These are phyloP conservation scores for Hyaloscypha finlandica DNA, from an alignment of 495 filamentous ascomycete species.

Conservation along the genomic window DNA sequence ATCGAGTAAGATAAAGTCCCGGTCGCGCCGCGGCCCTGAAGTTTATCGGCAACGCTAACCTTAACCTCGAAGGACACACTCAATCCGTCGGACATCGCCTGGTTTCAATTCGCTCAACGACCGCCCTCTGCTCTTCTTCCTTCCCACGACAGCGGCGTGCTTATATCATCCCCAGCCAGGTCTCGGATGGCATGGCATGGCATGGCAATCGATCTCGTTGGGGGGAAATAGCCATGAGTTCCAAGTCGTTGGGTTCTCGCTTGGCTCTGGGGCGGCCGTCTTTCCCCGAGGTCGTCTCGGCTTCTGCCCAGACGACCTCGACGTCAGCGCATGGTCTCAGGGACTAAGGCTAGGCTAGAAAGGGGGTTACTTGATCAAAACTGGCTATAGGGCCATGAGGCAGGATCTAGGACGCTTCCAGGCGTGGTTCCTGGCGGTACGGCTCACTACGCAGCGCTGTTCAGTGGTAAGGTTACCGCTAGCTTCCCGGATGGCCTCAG, in stretches of 20 bases:
- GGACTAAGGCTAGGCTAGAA: background rate
- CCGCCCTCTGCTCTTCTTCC: background rate
- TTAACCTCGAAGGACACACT: background rate
- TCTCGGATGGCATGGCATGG: background rate
- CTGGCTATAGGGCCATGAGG: slow-evolving; percentile 1
- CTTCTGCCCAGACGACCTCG: background rate
- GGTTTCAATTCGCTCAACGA: slow-evolving; percentile 4
- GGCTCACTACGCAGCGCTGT: background rate
- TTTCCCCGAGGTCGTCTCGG: background rate
- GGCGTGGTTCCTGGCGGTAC: background rate
- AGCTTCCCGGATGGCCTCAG: background rate
- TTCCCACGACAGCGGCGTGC: background rate
- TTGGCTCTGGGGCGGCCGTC: background rate
- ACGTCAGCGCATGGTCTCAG: background rate
- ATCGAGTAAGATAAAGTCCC: background rate
- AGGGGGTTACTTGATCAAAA: slow-evolving; percentile 20
- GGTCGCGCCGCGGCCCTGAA: slow-evolving; percentile 1
- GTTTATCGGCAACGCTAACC: slow-evolving; percentile 3
- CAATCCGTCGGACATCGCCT: slow-evolving; percentile 14
- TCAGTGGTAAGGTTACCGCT: background rate
- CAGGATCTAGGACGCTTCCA: background rate
- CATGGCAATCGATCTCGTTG: background rate
- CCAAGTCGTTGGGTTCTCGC: too few relatives aligned
- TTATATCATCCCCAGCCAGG: background rate
- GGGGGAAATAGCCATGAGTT: background rate